Conservation (phyloP, 768 basidiomycete species). For the Russula sp. region DNA sequence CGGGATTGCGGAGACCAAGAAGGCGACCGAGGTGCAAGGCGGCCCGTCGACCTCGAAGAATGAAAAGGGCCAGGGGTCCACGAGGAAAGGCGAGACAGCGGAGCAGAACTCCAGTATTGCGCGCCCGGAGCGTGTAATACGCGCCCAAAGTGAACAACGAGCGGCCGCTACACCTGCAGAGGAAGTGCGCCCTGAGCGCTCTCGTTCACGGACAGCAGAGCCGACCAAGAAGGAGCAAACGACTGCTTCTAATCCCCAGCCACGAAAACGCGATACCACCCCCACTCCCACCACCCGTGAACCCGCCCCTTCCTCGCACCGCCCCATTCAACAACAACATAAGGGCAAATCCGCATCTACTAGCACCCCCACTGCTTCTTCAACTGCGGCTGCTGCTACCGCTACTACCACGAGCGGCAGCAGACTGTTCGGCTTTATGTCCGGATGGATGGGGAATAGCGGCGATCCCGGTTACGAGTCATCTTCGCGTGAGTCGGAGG, state of each 20-base stretch:
- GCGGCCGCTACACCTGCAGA: background rate
- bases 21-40: constrained; percentile 5
- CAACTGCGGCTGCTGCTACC: background rate
- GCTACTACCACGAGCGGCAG: background rate
- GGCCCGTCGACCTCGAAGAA: constrained; percentile 14
- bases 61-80: constrained; percentile 19
- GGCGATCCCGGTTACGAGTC: constrained; percentile 27
- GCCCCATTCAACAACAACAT: constrained; percentile 9
- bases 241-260: background rate
- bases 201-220: constrained; percentile 23
- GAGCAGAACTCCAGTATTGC: constrained; percentile 16
- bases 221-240: constrained; percentile 28
- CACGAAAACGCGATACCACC: constrained; percentile 4
- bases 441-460: background rate
- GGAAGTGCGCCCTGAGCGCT: constrained; percentile 8
- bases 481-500: constrained; percentile 24
- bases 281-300: constrained; percentile 2
- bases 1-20: constrained; percentile 3
- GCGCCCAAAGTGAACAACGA: constrained; percentile 17
- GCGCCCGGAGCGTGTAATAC: constrained; percentile 22
- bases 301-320: background rate
- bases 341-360: constrained; percentile 17
- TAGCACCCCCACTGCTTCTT: no score
- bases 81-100: constrained; percentile 13
- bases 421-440: constrained; percentile 12